These are phyloP conservation scores for Trichoderma cornu-damae DNA, from an alignment of 2,329 filamentous ascomycete species.

Conservation along the genomic window DNA sequence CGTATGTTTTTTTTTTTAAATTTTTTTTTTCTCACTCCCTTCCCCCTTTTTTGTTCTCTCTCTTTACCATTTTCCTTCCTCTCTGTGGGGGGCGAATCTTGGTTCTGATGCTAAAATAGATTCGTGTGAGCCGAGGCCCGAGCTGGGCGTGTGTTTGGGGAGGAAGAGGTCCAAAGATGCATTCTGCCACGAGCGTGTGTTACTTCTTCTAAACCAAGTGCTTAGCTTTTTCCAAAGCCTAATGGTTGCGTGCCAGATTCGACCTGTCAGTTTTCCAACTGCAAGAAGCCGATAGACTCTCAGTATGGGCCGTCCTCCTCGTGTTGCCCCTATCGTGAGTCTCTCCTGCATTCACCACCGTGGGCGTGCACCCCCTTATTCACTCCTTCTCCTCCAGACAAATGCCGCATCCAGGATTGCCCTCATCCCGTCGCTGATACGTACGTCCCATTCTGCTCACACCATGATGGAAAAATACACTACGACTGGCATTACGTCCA, in stretches of 20 bases:
- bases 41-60: too few relatives aligned
- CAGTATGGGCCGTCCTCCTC: not conserved
- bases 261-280: not conserved
- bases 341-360: not conserved
- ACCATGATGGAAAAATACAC: not conserved
- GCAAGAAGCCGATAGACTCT: not conserved
- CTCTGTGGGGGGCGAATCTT: not conserved
- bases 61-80: too few relatives aligned
- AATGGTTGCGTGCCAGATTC: not conserved
- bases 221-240: not conserved
- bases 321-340: not conserved
- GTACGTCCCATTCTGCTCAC: not conserved
- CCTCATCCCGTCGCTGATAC: not conserved
- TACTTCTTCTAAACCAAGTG: not conserved
- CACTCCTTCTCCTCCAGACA: not conserved
- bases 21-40: too few relatives aligned
- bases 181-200: not conserved
- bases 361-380: not conserved
- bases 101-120: not conserved
- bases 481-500: not conserved
- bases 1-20: not conserved
- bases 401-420: not conserved
- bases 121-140: not conserved
- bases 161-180: not conserved
- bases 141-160: not conserved